Evolutionary conservation across 495 filamentous ascomycete genomes (phyloP), one percentile per base, ranked within the genome.

Genomic region (Talaromyces adpressus): DNA sequence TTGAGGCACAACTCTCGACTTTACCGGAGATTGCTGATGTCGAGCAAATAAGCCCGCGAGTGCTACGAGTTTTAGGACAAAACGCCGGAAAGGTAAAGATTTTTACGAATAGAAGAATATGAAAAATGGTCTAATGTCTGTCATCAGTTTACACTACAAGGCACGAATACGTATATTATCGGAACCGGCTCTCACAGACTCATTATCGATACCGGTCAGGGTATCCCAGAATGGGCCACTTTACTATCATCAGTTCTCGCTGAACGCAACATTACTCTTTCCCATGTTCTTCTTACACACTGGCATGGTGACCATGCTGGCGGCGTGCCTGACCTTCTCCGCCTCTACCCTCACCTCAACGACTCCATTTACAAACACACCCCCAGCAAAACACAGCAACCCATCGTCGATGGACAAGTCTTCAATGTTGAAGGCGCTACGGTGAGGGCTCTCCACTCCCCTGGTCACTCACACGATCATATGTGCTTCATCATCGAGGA

Each of bases 251-350:
- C 66, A 57, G 63, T 1, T 6, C 64, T 74, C 7, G 18, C 53
- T n/a, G 49, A 70, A 25, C 25, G 32, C 4, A 75, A 82, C 6
- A 77, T 86, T 51, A 69, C 75, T 1, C 74, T 95, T 23, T 72
- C 78, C 8, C 68, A 72, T 11, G 82, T 84, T 1, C 75, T 96
- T 14, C 76, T 95, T 22, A 91, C 91, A 0, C 92, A 96, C 73
- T 89, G 89, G 87, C 92, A 96, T 73, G 81, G 77, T 22, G 92
- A 96, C 71, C 92, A 96, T 67, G 80, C 82, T 7, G 84, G 84
- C 14, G 92, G 92, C 6, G 82, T 94, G 27, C 65, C 74, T 1
- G 84, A 91, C 61, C 77, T 93, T 0, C 71, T 85, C 1, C 62
- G 73, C 2, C 53, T 80, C 2, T 86, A 80, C 57, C 86, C 89